These are phyloP conservation scores for Cicer judaicum DNA, from an alignment of 306 rosid genomes.

Conservation along the genomic window DNA sequence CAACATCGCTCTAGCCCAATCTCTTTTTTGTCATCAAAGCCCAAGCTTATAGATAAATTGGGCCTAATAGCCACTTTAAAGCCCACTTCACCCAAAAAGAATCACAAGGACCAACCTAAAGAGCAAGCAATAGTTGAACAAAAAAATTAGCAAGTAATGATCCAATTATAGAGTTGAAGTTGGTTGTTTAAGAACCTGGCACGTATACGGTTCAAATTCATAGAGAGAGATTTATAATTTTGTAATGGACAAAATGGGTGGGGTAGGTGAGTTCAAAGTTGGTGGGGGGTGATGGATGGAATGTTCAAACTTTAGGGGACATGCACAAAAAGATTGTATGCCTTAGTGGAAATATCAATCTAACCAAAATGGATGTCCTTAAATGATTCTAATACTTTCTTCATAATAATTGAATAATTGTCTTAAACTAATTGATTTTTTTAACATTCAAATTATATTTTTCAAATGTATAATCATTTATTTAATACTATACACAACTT, in stretches of 20 bases:
- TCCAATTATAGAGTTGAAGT: constrained; percentile 24
- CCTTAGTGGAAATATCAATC: constrained; percentile 48
- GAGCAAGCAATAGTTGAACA: neutral
- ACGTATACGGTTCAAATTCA: constrained; percentile 26
- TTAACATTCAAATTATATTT: too few relatives aligned
- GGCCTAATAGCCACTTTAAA: too few relatives aligned
- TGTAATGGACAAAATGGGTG: constrained; percentile 43
- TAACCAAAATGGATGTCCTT: constrained; percentile 45
- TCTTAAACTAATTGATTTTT: too few relatives aligned
- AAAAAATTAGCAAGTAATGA: neutral
- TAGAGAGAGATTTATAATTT: neutral
- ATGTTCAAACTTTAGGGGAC: constrained; percentile 69
- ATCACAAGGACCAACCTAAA: neutral
- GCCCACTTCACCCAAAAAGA: neutral
- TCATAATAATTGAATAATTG: too few relatives aligned
- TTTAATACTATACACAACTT: too few relatives aligned
- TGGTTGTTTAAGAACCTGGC: constrained; percentile 33
- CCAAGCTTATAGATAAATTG: too few relatives aligned
- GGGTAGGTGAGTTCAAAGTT: constrained; percentile 49
- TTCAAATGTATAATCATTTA: too few relatives aligned
- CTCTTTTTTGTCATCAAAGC: too few relatives aligned
- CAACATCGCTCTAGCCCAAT: too few relatives aligned
- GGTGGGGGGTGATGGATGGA: constrained; percentile 45
- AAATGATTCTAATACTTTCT: neutral
- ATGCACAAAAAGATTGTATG: constrained; percentile 48